Percentiles rank a stretch among this genome's conserved stretches.
phyloP scores from a whole-genome alignment of 2,329 filamentous ascomycete genomes.

The Shiraia sp. region DNA sequence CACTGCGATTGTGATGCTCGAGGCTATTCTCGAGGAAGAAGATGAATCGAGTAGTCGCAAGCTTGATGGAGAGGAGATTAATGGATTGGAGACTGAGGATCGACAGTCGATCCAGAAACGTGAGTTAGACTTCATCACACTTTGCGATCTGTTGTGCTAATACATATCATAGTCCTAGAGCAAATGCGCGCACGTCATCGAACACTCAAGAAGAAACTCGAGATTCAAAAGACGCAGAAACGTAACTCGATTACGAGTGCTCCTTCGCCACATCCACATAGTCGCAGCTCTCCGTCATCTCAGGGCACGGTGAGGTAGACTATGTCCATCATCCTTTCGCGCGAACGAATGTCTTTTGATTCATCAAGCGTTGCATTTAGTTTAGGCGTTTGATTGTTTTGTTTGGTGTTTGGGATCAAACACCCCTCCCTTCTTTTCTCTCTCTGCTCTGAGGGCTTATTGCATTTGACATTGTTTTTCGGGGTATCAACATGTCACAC shows the following conservation, averaged over 20 bases:
- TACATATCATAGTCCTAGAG: conserved; percentile 48
- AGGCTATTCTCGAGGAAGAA: conserved; percentile 88
- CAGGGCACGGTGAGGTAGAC: conserved; percentile 29
- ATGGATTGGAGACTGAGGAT: conserved; percentile 68
- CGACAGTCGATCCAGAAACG: conserved; percentile 73
- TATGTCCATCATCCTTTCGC: conserved; percentile 2
- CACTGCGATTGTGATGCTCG: conserved; percentile 91
- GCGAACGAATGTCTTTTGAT: conserved; percentile 14
- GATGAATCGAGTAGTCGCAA: conserved; percentile 58
- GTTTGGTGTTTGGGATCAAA: conserved; percentile 19
- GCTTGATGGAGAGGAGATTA: conserved; percentile 54
- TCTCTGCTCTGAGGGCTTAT: not conserved
- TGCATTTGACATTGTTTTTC: not conserved
- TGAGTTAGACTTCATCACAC: conserved; percentile 50
- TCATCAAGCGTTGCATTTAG: conserved; percentile 23
- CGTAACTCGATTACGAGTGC: conserved; percentile 40
- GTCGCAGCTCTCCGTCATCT: conserved; percentile 38
- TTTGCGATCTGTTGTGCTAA: conserved; percentile 20
- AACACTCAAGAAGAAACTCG: conserved; percentile 52
- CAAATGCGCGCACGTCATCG: conserved; percentile 49
- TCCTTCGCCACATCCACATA: conserved; percentile 30
- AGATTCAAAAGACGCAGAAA: conserved; percentile 45
- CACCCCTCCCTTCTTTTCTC: conserved; percentile 2
- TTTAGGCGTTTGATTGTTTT: conserved; percentile 20
- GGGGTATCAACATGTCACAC: not conserved